Evolutionary conservation across 2,329 filamentous ascomycete genomes (phyloP), one percentile per base, ranked within the genome.

Genomic region (Cyphellophora europaea): DNA sequence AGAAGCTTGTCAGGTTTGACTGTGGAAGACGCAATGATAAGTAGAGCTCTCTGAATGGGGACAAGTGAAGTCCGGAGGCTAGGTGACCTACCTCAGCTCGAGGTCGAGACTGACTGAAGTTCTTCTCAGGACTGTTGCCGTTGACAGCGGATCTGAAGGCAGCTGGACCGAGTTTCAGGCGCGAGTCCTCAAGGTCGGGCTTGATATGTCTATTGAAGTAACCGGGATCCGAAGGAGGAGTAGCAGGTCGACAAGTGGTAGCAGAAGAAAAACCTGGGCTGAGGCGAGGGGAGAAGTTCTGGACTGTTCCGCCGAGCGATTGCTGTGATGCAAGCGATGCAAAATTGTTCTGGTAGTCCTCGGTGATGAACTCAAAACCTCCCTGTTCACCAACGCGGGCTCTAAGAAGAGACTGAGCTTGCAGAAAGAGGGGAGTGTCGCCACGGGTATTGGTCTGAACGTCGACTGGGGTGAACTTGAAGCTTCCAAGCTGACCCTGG

Each of bases 401-500:
- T 25, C 21, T 25, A 25, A 25, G 21, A 8, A 8, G 8, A n/a
- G 21, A 8, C n/a, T 25, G 21, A 8, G 21, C 21, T 25, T 25
- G 21, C 21, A 8, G n/a, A 8, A 25, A n/a, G 8, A 25, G 8
- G 8, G 21, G 21, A 8, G 21, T 25, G 8, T 25, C 21, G 8
- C 21, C 21, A n/a, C 8, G n/a, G 21, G n/a, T 25, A 25, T 32
- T 16, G 30, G 13, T 12, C 31, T 42, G 8, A 25, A 25, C n/a
- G 37, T 47, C 46, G 16, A 45, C 42, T 3, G 44, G 47, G 17
- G 40, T 45, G 35, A 49, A 48, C 19, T 49, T 49, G 45, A 49
- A 49, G 33, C 44, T 47, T 23, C 47, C 47, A 25, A 49, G 38
- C 27, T 49, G 47, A 15, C 38, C 40, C 32, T 49, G 47, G 19